These are phyloP conservation scores for Hypoxylon cercidicola DNA, from an alignment of 495 filamentous ascomycete genomes.

Conservation along the genomic window DNA sequence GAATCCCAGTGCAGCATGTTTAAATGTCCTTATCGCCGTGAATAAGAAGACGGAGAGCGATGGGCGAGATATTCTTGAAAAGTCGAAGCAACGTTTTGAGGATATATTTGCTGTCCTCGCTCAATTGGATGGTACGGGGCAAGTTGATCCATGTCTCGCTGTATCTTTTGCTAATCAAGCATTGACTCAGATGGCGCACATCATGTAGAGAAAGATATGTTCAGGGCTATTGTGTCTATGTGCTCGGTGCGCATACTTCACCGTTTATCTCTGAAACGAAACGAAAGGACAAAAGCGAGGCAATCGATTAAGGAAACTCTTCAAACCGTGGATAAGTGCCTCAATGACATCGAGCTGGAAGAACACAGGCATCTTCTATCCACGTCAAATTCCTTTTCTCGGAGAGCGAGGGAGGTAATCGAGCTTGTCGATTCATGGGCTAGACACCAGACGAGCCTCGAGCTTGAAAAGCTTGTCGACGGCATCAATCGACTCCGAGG, in stretches of 20 bases:
- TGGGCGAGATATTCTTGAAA: conserved; percentile 29
- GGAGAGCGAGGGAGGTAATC: conserved; percentile 19
- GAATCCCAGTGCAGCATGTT: conserved; percentile 12
- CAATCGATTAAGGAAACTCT: conserved; percentile 41
- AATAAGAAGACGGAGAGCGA: conserved; percentile 39
- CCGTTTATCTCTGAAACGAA: conserved; percentile 41
- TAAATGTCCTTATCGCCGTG: conserved; percentile 53
- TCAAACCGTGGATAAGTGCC: conserved; percentile 9
- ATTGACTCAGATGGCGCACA: conserved; percentile 1
- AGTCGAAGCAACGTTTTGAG: conserved; percentile 46
- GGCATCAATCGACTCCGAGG: conserved; percentile 26
- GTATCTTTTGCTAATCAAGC: conserved; percentile 1
- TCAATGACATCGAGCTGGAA: neutral
- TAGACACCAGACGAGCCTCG: conserved; percentile 4
- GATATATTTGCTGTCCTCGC: conserved; percentile 43
- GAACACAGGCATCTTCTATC: neutral
- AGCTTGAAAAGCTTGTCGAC: conserved; percentile 26
- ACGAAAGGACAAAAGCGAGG: conserved; percentile 21
- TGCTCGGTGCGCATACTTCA: conserved; percentile 49
- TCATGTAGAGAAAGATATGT: conserved; percentile 40
- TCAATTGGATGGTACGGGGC: conserved; percentile 24
- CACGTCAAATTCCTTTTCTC: neutral
- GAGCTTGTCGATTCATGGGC: conserved; percentile 21
- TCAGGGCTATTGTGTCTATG: conserved; percentile 50
- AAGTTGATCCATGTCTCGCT: neutral